phyloP scores from a whole-genome alignment of 345 rosid genomes.

The Hevea brasiliensis region DNA sequence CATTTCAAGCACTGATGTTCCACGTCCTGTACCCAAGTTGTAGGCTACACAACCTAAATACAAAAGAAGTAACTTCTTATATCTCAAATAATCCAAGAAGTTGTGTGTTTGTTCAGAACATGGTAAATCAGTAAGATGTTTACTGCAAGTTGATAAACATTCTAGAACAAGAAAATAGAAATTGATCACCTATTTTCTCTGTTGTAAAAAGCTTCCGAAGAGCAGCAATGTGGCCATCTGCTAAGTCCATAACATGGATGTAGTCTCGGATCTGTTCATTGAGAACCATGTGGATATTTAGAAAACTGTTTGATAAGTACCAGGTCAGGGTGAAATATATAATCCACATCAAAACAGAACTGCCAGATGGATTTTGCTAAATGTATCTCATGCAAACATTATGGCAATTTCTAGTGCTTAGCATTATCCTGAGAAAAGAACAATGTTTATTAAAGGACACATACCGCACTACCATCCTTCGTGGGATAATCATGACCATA shows the following conservation, averaged over 20 bases:
- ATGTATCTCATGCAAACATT: background rate
- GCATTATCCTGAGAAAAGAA: background rate
- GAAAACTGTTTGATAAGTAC: background rate
- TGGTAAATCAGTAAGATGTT: background rate
- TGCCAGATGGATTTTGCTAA: background rate
- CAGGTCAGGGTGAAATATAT: background rate
- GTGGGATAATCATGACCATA: conserved; percentile 93
- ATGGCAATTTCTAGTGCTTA: too few species aligned
- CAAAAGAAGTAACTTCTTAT: background rate
- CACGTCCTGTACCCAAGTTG: conserved; percentile 86
- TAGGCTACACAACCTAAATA: conserved; percentile 74
- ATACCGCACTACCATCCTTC: conserved; percentile 86
- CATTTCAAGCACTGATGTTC: conserved; percentile 92
- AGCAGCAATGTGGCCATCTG: conserved; percentile 93
- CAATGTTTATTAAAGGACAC: conserved; percentile 17
- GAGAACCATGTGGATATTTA: background rate
- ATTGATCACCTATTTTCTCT: conserved; percentile 55
- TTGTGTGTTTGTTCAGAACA: too few species aligned
- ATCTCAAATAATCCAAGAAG: background rate
- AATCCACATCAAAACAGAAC: background rate
- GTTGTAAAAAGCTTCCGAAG: conserved; percentile 62
- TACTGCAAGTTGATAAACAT: background rate
- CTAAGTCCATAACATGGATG: conserved; percentile 94
- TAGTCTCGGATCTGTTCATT: conserved; percentile 77
- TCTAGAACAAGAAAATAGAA: background rate